A percentile compares a stretch with the other conserved stretches of the same genome.
phyloP scores from a whole-genome alignment of 805 yeast species.

The Candida manassasensis region DNA sequence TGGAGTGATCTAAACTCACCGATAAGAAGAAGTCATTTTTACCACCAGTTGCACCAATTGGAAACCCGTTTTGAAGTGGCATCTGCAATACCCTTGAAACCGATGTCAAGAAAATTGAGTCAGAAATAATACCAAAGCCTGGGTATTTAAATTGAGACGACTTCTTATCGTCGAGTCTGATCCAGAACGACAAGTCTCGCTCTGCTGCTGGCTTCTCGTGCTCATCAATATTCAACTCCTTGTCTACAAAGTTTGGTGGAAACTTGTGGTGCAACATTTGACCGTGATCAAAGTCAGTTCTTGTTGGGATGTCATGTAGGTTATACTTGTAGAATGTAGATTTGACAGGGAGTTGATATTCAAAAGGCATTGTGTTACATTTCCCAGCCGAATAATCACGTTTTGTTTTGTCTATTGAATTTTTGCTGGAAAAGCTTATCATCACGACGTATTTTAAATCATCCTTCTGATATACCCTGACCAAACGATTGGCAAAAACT shows the following conservation, averaged over 20 bases:
- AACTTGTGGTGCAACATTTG: constrained; percentile 21
- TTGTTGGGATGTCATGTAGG: constrained; percentile 13
- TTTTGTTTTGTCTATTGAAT: constrained; percentile 16
- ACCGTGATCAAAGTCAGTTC: constrained; percentile 9
- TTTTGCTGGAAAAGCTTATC: constrained; percentile 32
- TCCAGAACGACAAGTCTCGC: constrained; percentile 29
- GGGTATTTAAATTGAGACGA: constrained; percentile 21
- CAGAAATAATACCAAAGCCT: constrained; percentile 29
- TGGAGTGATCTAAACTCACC: constrained; percentile 30
- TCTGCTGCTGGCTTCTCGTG: constrained; percentile 22
- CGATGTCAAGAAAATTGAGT: constrained; percentile 28
- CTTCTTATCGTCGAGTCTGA: constrained; percentile 21
- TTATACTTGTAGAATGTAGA: constrained; percentile 19
- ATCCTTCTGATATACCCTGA: constrained; percentile 27
- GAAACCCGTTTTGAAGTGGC: constrained; percentile 12
- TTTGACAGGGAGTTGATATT: constrained; percentile 25
- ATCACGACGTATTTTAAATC: constrained; percentile 28
- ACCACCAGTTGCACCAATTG: constrained; percentile 19
- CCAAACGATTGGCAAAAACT: constrained; percentile 30
- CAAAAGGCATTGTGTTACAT: constrained; percentile 25
- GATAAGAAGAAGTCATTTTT: constrained; percentile 24
- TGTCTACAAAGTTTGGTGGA: constrained; percentile 22
- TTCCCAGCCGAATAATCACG: constrained; percentile 16
- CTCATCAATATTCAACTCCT: constrained; percentile 19
- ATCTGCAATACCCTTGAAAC: constrained; percentile 25